Evolutionary conservation across 345 rosid genomes (phyloP), one percentile per base, ranked within the genome.

Genomic region (Brassica incana): DNA sequence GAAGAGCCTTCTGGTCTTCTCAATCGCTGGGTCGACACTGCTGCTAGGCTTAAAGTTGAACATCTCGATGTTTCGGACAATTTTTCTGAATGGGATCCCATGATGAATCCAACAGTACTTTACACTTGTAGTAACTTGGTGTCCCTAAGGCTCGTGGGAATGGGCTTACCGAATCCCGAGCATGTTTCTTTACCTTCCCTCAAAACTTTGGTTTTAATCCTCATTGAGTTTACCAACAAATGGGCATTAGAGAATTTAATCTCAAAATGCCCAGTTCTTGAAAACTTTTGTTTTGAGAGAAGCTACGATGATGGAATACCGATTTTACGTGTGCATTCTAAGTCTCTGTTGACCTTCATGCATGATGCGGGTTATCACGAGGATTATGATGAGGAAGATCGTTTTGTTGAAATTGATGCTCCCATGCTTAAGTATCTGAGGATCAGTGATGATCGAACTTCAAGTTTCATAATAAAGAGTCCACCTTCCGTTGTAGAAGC

Each of bases 1-100:
- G 23, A 20, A 20, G 23, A 20, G 23, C 23, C 23, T 20, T 1
- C 3, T 4, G 50, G 11, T 43, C 50, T 2, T 43, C 14, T 43
- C 50, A 43, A 6, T 16, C 56, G 56, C 5, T 76, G 76, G 81
- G 25, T 63, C 56, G n/a, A 64, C 14, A 35, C 15, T 33, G 29
- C 48, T 1, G 50, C 45, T 4, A 16, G 4, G 0, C 38, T 54
- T 12, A 63, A 32, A 25, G 70, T 78, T 5, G 5, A 78, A 52
- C 29, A 78, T 23, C 7, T 71, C 71, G 4, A 52, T 20, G 23
- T 20, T 20, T 20, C 23, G 23, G 23, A 20, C 23, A 20, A 20
- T 20, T 20, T 20, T 20, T 20, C 23, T 20, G 23, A 20, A 20
- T 20, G 23, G 23, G 23, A 20, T 52, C 0, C 71, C 35, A 0